phyloP scores from a whole-genome alignment of 139 green algal genomes.

The Auxenochlorella pyrenoidosa region DNA sequence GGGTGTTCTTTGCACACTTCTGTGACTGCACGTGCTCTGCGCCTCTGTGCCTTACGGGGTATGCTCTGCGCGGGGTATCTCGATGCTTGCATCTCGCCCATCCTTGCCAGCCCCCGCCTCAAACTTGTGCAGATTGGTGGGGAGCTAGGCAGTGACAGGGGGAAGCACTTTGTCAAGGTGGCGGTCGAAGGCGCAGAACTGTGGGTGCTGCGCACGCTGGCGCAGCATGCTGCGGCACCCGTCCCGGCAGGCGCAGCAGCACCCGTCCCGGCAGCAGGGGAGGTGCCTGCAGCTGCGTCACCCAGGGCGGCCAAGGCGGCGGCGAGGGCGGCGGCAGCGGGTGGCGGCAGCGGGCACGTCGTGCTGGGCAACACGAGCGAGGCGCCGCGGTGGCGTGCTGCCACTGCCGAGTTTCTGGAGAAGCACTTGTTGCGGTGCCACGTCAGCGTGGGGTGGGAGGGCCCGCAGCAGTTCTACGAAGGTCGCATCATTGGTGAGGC shows the following conservation, averaged over 20 bases:
- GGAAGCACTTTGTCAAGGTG: background rate
- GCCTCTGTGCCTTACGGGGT: too few species aligned
- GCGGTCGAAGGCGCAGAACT: too few species aligned
- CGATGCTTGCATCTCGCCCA: background rate
- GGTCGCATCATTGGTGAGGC: background rate
- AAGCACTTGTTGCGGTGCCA: background rate
- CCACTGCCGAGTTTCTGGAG: background rate
- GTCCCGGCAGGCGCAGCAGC: background rate
- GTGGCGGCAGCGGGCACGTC: background rate
- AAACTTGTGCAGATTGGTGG: background rate
- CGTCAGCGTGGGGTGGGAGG: conserved; percentile 10
- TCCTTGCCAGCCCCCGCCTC: background rate
- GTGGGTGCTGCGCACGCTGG: background rate
- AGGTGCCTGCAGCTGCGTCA: too few species aligned
- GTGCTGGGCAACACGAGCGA: background rate
- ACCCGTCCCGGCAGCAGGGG: background rate
- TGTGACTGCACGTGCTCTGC: too few species aligned
- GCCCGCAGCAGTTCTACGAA: background rate
- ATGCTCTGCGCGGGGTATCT: background rate
- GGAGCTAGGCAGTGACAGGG: conserved; percentile 8
- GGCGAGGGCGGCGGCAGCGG: background rate
- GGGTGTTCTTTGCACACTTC: background rate
- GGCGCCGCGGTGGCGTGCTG: background rate
- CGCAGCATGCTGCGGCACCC: background rate
- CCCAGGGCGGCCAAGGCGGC: background rate